phyloP scores from a whole-genome alignment of 306 rosid species.

The Dalbergia cochinchinensis region DNA sequence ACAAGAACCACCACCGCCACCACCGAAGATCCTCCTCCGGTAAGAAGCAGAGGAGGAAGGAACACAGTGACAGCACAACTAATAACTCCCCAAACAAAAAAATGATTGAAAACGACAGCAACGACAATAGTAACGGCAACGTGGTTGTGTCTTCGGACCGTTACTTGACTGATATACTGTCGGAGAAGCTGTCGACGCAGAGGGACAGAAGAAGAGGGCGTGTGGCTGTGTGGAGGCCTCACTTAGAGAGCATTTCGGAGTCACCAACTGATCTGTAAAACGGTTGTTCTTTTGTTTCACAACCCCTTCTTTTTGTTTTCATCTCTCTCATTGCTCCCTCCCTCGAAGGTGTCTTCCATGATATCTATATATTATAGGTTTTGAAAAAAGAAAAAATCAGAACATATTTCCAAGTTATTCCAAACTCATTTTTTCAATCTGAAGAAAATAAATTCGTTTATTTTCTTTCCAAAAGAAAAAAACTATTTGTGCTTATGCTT shows the following conservation, averaged over 20 bases:
- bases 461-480: not conserved
- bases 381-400: not conserved
- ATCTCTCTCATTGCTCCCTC: too few relatives aligned
- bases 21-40: constrained; percentile 50
- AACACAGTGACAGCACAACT: constrained; percentile 2
- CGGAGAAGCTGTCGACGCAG: constrained; percentile 81
- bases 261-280: constrained; percentile 68
- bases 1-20: constrained; percentile 42
- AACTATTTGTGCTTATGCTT: not conserved
- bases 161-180: constrained; percentile 82
- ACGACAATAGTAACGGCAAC: constrained; percentile 5
- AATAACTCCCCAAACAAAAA: too few relatives aligned
- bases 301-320: constrained; percentile 33
- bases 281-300: constrained; percentile 32
- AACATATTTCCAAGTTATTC: constrained; percentile 23
- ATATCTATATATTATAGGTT: constrained; percentile 36
- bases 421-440: constrained; percentile 41
- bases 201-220: constrained; percentile 88
- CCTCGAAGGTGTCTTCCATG: constrained; percentile 30
- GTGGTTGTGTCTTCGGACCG: constrained; percentile 70
- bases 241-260: constrained; percentile 87
- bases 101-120: not conserved
- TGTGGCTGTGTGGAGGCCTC: constrained; percentile 93
- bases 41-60: constrained; percentile 54
- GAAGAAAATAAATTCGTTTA: not conserved